Base-by-base conservation (phyloP, 2,329 filamentous ascomycete species). In the Geosmithia putterillii region DNA sequence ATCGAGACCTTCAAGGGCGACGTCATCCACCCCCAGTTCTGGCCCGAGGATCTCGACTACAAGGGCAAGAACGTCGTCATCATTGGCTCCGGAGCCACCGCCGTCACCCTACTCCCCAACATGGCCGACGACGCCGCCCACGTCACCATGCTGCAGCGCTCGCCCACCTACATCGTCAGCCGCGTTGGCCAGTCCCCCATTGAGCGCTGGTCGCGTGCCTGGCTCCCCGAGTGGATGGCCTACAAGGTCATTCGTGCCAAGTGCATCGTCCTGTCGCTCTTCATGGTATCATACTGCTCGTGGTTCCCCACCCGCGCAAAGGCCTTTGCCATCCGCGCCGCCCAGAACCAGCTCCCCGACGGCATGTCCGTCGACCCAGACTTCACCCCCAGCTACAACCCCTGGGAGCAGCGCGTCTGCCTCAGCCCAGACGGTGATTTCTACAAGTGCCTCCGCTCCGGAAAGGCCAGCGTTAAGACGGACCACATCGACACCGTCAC, bases 11-110 rank as follows among this genome's bases (percentile, higher is more conserved):
- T 67, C 34, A 17, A 54, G 9, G 67, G 64, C 38, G 53, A 46
- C 35, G 62, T 77, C 14, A 65, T 84, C 2, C 82, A 86, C 48
- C 82, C 83, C 1, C 83, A 87, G 51, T 86, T 84, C 61, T 86
- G 82, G 81, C 81, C 81, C 0, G 65, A 79, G 44, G 67, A 81
- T 44, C 64, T 81, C 37, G 75, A 85, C 54, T 83, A 82, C 58
- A 61, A 65, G 12, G 62, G 69, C 58, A 83, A 85, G 54, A 70
- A 74, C 17, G 64, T 85, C 19, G 74, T 83, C 38, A 66, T 84
- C 43, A 75, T 86, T 45, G 83, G 83, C 17, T 75, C 69, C 34
- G 81, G 80, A 15, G 81, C 82, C 1, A 84, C 81, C 0, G 78
- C 80, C 3, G 65, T 85, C 36, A 83, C 81, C 1, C 62, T 84